Evolutionary conservation across 768 basidiomycete genomes (phyloP), one percentile per base, ranked within the genome.

Genomic region (Mrakia blollopis): DNA sequence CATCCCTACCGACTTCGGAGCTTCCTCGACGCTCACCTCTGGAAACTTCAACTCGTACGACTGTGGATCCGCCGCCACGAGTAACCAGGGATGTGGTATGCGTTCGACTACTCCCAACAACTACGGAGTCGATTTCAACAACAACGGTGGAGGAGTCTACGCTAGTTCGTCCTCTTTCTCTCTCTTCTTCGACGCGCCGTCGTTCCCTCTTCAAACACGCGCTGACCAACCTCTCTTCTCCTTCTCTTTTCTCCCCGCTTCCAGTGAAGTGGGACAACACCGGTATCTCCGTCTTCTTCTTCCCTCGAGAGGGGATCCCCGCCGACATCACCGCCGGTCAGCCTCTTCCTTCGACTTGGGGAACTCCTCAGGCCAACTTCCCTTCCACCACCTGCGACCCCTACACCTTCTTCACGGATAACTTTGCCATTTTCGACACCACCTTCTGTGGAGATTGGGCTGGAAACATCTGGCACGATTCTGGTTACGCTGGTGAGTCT

Each of bases 401-500:
- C 28, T 90, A 88, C 85, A 83, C 88, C 80, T 94, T 88, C 86
- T 96, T 96, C 85, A 86, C 87, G 78, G 85, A 89, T 74, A 91
- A 96, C 82, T 87, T 87, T 61, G 88, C 87, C 50, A 92, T 94
- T 81, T 92, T 95, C 80, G 76, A 94, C 82, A 80, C 79, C 50
- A 93, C 93, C 28, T 85, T 94, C 76, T 85, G 92, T 80, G 94
- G 94, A 77, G 92, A 95, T 80, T 98, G 94, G 94, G 93, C 94
- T 16, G 89, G 89, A 68, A 85, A 85, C 65, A 90, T 88, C n/a
- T 98, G 94, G 94, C 85, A 84, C 69, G 78, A 90, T 70, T 92
- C 92, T 41, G 87, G 90, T 73, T 92, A 91, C 74, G 83, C 83
- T 25, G 77, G 73, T 74, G 11, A 54, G 65, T 44, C 35, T n/a